Conservation (phyloP, 352 stramenopile genomes). For the Globisporangium spiculum region DNA sequence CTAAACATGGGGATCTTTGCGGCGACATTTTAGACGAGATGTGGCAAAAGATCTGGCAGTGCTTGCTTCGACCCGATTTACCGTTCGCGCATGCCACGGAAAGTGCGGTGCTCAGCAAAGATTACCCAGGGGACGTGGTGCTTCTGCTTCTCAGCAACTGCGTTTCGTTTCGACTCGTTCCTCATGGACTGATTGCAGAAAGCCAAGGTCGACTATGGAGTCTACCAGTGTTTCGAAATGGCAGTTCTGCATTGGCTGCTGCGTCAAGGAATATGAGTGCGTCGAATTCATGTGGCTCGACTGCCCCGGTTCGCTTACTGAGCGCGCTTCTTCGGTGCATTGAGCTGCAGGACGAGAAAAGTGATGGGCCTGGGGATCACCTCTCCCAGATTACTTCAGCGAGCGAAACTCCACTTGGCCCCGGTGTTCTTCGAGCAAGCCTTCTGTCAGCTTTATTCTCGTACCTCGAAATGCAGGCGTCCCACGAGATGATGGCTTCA, state of each 20-base stretch:
- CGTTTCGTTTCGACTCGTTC: constrained; percentile 42
- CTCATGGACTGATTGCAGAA: constrained; percentile 26
- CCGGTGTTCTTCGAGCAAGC: constrained; percentile 7
- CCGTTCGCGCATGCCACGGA: constrained; percentile 49
- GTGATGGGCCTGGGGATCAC: background rate
- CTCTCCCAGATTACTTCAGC: background rate
- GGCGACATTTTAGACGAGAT: constrained; percentile 35
- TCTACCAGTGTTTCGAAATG: constrained; percentile 39
- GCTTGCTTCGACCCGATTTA: constrained; percentile 49
- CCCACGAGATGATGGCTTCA: constrained; percentile 5
- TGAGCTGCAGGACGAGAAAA: constrained; percentile 14
- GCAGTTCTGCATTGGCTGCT: background rate
- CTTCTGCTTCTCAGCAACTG: constrained; percentile 48
- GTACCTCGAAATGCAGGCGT: constrained; percentile 12
- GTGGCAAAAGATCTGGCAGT: constrained; percentile 45
- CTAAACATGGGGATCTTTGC: constrained; percentile 29
- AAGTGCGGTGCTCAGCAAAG: constrained; percentile 36
- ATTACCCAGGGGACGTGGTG: constrained; percentile 47
- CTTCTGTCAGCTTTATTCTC: constrained; percentile 15
- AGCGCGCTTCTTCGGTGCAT: constrained; percentile 18
- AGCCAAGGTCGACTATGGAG: constrained; percentile 37
- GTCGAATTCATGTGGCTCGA: constrained; percentile 5
- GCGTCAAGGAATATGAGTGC: constrained; percentile 8
- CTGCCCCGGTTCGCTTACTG: constrained; percentile 18
- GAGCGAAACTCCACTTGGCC: background rate